Evolutionary conservation across 768 basidiomycete species (phyloP).

Genomic region (Mycena vitilis): DNA sequence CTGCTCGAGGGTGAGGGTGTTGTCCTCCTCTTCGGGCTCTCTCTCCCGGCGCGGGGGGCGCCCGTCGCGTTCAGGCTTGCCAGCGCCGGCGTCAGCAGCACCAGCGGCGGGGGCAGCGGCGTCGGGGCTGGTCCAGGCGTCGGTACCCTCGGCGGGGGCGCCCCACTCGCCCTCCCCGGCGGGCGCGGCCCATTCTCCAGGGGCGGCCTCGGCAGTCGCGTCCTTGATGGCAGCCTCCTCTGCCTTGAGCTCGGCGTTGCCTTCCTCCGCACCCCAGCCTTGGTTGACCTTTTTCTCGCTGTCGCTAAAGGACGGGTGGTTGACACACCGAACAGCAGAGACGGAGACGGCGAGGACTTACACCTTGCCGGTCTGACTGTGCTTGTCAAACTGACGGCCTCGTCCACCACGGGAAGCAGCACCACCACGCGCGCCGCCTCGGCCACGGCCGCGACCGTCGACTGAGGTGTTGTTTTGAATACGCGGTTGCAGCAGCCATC

Average conservation of each 20-base stretch:
- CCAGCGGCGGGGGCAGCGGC: conserved; percentile 47
- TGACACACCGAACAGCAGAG: conserved; percentile 28
- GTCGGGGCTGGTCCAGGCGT: conserved; percentile 55
- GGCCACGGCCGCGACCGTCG: conserved; percentile 60
- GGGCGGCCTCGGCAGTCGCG: conserved; percentile 65
- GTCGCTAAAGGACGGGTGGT: conserved; percentile 66
- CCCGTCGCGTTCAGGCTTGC: conserved; percentile 50
- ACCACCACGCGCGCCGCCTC: conserved; percentile 64
- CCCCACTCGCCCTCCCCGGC: conserved; percentile 68
- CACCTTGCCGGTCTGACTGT: conserved; percentile 88
- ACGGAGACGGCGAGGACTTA: conserved; percentile 50
- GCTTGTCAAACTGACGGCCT: conserved; percentile 86
- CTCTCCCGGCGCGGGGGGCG: conserved; percentile 59
- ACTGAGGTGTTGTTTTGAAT: conserved; percentile 42
- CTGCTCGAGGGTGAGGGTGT: conserved; percentile 93
- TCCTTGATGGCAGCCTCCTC: conserved; percentile 83
- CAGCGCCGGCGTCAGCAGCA: conserved; percentile 48
- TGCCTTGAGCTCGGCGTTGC: conserved; percentile 81
- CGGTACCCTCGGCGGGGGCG: conserved; percentile 74
- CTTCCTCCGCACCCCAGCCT: conserved; percentile 96
- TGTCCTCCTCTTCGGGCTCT: conserved; percentile 89
- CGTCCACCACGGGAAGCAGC: conserved; percentile 63
- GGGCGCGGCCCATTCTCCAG: conserved; percentile 69
- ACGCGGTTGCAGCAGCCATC: conserved; percentile 20
- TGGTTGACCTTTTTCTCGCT: conserved; percentile 95